These are phyloP conservation scores for Phytophthora pinifolia DNA, from an alignment of 352 stramenopile genomes.

Conservation along the genomic window DNA sequence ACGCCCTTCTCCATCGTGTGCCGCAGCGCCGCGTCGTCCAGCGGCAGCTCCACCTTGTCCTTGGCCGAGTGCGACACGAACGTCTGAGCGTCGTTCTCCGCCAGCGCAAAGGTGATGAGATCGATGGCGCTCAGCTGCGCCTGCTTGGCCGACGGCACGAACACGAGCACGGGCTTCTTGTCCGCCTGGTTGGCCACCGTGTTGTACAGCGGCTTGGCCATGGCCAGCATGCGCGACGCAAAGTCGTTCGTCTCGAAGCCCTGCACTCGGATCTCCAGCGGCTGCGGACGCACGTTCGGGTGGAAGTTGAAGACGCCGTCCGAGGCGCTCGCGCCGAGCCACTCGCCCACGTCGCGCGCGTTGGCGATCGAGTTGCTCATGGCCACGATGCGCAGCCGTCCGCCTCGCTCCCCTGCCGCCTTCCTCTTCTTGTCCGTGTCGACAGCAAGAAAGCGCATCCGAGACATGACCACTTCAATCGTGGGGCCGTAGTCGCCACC, in stretches of 20 bases:
- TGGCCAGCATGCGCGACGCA: conserved; percentile 95
- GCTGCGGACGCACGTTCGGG: conserved; percentile 94
- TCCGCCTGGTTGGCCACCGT: conserved; percentile 85
- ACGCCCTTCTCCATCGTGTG: conserved; percentile 95
- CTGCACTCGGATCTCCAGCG: conserved; percentile 97
- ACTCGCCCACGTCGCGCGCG: conserved; percentile 97
- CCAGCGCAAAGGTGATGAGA: conserved; percentile 96
- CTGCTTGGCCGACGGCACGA: conserved; percentile 98
- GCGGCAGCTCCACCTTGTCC: conserved; percentile 42
- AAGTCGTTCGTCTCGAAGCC: conserved; percentile 98
- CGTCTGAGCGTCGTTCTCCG: conserved; percentile 74
- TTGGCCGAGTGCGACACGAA: conserved; percentile 49
- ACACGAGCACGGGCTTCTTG: conserved; percentile 94
- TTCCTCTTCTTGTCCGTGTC: conserved; percentile 79
- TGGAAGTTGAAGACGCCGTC: conserved; percentile 74
- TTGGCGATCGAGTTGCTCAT: conserved; percentile 98
- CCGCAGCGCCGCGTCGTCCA: conserved; percentile 91
- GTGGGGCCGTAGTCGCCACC: conserved; percentile 86
- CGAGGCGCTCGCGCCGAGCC: conserved; percentile 93
- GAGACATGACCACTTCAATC: conserved; percentile 97
- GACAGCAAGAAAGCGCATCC: conserved; percentile 97
- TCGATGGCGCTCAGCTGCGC: conserved; percentile 98
- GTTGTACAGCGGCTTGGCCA: conserved; percentile 99
- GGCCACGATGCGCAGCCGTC: conserved; percentile 92
- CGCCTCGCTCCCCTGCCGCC: conserved; percentile 28